Percentiles rank a stretch among this genome's conserved stretches.
Conservation (phyloP, 306 rosid species). For the Leucaena leucocephala region DNA sequence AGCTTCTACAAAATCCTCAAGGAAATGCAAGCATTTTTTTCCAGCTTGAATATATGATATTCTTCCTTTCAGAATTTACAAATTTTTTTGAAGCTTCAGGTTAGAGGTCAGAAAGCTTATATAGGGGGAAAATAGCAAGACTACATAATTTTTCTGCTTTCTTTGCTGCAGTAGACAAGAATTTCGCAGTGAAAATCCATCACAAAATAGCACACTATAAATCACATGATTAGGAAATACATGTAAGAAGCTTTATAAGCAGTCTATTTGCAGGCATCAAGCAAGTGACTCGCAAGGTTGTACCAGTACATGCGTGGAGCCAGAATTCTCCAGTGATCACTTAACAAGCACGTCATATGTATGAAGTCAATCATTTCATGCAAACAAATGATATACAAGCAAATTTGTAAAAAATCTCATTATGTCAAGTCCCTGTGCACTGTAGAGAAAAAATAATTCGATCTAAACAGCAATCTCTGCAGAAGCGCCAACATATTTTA, state of each 20-base stretch:
- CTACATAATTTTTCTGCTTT: no score
- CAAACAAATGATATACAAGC: constrained; percentile 2
- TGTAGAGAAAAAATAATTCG: constrained; percentile 11
- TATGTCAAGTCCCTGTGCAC: neutral
- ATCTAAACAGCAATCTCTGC: neutral
- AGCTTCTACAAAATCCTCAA: neutral
- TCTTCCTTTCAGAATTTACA: neutral
- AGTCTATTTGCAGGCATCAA: constrained; percentile 20
- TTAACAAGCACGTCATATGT: neutral
- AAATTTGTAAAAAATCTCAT: neutral
- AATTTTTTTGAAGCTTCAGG: neutral
- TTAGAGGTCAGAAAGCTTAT: neutral
- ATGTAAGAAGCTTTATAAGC: constrained; percentile 3
- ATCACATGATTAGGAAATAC: neutral
- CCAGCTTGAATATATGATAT: neutral
- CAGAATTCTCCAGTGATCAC: constrained; percentile 4
- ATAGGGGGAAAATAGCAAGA: no score
- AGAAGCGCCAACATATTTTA: neutral
- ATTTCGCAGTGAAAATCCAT: constrained; percentile 1
- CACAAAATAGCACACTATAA: neutral
- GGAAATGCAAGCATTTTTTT: constrained; percentile 1
- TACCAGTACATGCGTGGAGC: neutral
- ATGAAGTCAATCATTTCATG: constrained; percentile 7
- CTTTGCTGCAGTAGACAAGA: neutral
- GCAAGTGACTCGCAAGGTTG: neutral